These are phyloP conservation scores for Ballota nigra DNA, from an alignment of 257 asterid species.

Conservation along the genomic window DNA sequence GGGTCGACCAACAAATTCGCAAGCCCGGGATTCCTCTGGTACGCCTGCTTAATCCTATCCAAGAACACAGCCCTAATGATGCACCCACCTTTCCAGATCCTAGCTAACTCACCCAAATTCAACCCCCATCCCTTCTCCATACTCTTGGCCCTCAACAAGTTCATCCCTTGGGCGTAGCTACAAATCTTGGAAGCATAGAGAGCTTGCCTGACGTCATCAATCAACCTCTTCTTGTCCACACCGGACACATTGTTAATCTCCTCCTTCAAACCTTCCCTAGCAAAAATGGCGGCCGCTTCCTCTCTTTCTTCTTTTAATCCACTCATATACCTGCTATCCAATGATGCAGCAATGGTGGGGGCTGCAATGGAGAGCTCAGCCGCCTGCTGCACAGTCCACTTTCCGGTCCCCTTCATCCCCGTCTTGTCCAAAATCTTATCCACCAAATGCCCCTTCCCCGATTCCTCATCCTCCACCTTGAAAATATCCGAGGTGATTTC, in stretches of 20 bases:
- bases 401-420: constrained; percentile 39
- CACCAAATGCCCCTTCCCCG: constrained; percentile 55
- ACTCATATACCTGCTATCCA: constrained; percentile 67
- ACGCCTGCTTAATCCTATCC: constrained; percentile 81
- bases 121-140: constrained; percentile 67
- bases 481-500: constrained; percentile 72
- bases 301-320: constrained; percentile 69
- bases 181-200: constrained; percentile 76
- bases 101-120: constrained; percentile 72
- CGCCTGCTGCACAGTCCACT: constrained; percentile 88
- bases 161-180: constrained; percentile 87
- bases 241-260: constrained; percentile 30
- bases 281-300: constrained; percentile 45
- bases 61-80: constrained; percentile 76
- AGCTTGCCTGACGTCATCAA: constrained; percentile 88
- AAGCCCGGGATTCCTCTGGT: constrained; percentile 57
- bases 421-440: constrained; percentile 69
- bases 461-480: constrained; percentile 48
- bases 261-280: constrained; percentile 54
- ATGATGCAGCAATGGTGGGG: constrained; percentile 73
- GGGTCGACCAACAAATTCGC: constrained; percentile 70
- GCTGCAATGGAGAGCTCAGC: constrained; percentile 78
- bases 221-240: constrained; percentile 60
- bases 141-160: constrained; percentile 71
- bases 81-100: constrained; percentile 89